Base-by-base conservation (phyloP, 306 rosid species). In the Dryas alaskensis region DNA sequence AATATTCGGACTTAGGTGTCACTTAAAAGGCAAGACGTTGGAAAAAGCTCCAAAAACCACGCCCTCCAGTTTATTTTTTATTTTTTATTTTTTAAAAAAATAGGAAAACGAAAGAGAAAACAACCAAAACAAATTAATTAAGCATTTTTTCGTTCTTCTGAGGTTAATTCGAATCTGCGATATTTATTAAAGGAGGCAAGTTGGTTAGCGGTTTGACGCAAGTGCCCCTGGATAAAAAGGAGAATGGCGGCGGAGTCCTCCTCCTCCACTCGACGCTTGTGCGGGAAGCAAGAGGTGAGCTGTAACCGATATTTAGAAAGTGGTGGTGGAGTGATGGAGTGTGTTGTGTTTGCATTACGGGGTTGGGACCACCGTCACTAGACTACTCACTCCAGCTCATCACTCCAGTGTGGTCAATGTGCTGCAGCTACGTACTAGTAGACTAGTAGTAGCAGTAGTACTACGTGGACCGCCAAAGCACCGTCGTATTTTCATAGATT, bases 201-300 rank as follows among this genome's bases (percentile, higher is more conserved):
- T 12, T n/a, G 77, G 27, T 7, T 8, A 0, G 13, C 11, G 43
- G 2, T 13, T 72, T 81, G 76, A 81, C 91, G 73, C 0, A 76
- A 72, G 11, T 78, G n/a, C 37, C 91, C 94, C 71, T 67, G 2
- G 57, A 8, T 42, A 61, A 55, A 22, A 11, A 50, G 6, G 2
- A 45, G 82, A 77, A 77, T 71, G 61, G 60, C 72, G 63, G 53
- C 45, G 1, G 57, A 42, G 52, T 70, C 46, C 53, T 25, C 48
- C 19, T 1, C 49, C 9, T 5, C n/a, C 61, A 10, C 54, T 45
- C 16, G 47, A 72, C 73, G 79, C 82, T 82, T 90, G 93, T 73
- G 87, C 83, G 72, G 69, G 94, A 88, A 77, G 89, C 86, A 84
- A 83, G 64, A 39, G 63, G 74, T 85, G 87, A 86, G 92, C 95